A percentile compares a stretch with the other conserved stretches of the same genome.
Evolutionary conservation across 176 grass and related monocot species (phyloP).

Genomic region (Calamus simplicifolius): DNA sequence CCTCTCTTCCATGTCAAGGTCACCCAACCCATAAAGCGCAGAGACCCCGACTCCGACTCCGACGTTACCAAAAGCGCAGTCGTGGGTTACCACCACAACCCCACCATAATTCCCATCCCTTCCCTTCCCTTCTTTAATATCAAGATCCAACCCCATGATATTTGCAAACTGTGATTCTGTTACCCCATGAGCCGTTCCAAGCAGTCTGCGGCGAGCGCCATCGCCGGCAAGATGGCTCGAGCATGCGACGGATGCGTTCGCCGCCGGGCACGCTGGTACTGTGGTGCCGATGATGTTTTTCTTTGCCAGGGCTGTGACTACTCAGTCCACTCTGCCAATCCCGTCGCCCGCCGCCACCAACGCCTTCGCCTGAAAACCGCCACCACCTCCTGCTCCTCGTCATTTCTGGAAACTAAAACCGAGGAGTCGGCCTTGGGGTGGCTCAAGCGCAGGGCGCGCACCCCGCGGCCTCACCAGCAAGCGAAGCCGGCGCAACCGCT

Average conservation of each 20-base stretch:
- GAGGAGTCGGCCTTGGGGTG: slow-evolving; percentile 39
- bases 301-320: slow-evolving; percentile 81
- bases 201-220: slow-evolving; percentile 16
- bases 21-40: slow-evolving; percentile 18
- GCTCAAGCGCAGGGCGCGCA: slow-evolving; percentile 72
- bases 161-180: neutral
- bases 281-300: slow-evolving; percentile 82
- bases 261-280: slow-evolving; percentile 85
- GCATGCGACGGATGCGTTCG: slow-evolving; percentile 71
- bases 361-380: slow-evolving; percentile 45
- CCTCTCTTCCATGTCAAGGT: too few relatives aligned
- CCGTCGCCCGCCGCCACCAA: slow-evolving; percentile 69
- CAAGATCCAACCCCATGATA: neutral
- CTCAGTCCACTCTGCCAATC: slow-evolving; percentile 83
- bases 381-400: slow-evolving; percentile 12
- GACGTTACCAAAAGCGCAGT: slow-evolving; percentile 1
- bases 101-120: neutral
- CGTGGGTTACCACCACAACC: neutral
- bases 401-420: neutral
- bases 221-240: slow-evolving; percentile 59
- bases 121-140: neutral
- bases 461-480: slow-evolving; percentile 33
- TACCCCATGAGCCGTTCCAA: slow-evolving; percentile 23
- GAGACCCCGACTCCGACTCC: neutral
- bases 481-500: slow-evolving; percentile 27